Evolutionary conservation across 2,329 filamentous ascomycete genomes (phyloP).

Genomic region (Aspergillus transmontanensis): DNA sequence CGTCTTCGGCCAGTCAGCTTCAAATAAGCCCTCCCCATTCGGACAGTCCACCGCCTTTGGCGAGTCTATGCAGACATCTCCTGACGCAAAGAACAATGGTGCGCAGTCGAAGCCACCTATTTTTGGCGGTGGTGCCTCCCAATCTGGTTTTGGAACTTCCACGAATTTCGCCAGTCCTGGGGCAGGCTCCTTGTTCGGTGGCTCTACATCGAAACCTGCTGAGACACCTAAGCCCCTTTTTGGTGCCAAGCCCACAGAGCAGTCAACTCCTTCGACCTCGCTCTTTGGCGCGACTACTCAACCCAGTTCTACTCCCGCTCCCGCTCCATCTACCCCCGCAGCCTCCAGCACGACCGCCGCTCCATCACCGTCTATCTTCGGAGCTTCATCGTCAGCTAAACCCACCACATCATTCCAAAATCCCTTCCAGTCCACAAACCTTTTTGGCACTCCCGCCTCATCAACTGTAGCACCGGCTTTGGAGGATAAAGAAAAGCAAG

Average conservation of each 20-base stretch:
- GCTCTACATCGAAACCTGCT: slow-evolving; percentile 20
- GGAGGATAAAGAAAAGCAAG: slow-evolving; percentile 16
- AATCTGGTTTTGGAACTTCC: slow-evolving; percentile 22
- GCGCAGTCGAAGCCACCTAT: slow-evolving; percentile 22
- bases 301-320: slow-evolving; percentile 16
- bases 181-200: slow-evolving; percentile 20
- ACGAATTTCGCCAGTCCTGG: slow-evolving; percentile 20
- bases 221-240: slow-evolving; percentile 27
- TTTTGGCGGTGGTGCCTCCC: slow-evolving; percentile 23
- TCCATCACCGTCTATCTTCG: slow-evolving; percentile 23
- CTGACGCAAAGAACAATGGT: slow-evolving; percentile 28
- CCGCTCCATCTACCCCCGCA: slow-evolving; percentile 16
- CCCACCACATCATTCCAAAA: slow-evolving; percentile 22
- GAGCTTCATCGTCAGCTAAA: slow-evolving; percentile 18
- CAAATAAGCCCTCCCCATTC: slow-evolving; percentile 29
- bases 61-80: slow-evolving; percentile 40
- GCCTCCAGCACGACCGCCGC: slow-evolving; percentile 10
- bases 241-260: slow-evolving; percentile 22
- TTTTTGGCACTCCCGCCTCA: slow-evolving; percentile 19
- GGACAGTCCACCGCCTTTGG: slow-evolving; percentile 28
- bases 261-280: slow-evolving; percentile 22
- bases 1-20: slow-evolving; percentile 26
- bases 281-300: slow-evolving; percentile 34
- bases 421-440: slow-evolving; percentile 25
- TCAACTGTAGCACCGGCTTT: slow-evolving; percentile 14